Percentiles rank a stretch among this genome's conserved stretches.
These are phyloP conservation scores for Yamadazyma sp. DNA, from an alignment of 1,139 yeast species.

Conservation along the genomic window DNA sequence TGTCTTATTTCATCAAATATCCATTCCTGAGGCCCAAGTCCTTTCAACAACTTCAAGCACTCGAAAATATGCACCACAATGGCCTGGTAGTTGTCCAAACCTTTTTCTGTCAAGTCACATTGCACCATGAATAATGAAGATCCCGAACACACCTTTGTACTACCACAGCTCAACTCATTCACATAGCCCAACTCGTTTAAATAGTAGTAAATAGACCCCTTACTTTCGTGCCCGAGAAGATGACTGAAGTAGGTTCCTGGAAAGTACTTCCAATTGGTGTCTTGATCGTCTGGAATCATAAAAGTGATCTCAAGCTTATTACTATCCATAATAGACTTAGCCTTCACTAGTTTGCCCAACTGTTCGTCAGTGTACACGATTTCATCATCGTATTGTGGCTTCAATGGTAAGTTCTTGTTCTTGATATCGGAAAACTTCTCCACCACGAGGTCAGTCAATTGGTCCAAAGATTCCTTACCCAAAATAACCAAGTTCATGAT, in stretches of 20 bases:
- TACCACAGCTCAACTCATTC: conserved; percentile 73
- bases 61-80: conserved; percentile 64
- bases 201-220: conserved; percentile 73
- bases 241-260: conserved; percentile 77
- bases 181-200: conserved; percentile 78
- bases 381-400: conserved; percentile 45
- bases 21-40: conserved; percentile 54
- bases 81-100: conserved; percentile 62
- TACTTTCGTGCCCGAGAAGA: conserved; percentile 85
- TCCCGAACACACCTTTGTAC: conserved; percentile 66
- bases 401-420: conserved; percentile 49
- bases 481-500: conserved; percentile 84
- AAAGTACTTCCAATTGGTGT: conserved; percentile 59
- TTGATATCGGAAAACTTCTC: conserved; percentile 66
- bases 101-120: conserved; percentile 73
- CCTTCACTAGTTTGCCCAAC: conserved; percentile 55
- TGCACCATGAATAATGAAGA: conserved; percentile 66
- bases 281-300: conserved; percentile 71
- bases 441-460: conserved; percentile 66
- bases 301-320: conserved; percentile 68
- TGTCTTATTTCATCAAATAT: conserved; percentile 50
- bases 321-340: conserved; percentile 81
- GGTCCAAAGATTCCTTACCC: conserved; percentile 78
- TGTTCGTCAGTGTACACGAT: conserved; percentile 40
- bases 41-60: conserved; percentile 59